These are phyloP conservation scores for Cinnamomum chago DNA, from an alignment of 164 flowering plant genomes.

Conservation along the genomic window DNA sequence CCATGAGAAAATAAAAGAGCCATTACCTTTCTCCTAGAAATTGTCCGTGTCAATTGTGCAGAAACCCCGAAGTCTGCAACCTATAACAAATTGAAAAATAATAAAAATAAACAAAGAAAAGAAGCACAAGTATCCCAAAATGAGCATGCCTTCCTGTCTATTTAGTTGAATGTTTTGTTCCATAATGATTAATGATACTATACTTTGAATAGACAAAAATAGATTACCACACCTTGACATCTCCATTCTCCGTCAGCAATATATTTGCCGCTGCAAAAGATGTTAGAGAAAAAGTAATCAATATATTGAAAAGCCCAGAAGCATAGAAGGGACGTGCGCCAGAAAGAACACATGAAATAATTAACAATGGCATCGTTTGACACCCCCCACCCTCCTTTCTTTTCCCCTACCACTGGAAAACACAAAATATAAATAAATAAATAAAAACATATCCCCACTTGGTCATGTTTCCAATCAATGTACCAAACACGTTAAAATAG, in stretches of 20 bases:
- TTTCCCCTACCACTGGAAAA: no score
- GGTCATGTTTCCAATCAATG: no score
- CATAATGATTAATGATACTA: background rate
- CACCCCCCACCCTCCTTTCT: no score
- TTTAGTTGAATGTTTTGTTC: background rate
- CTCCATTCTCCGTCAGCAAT: constrained; percentile 89
- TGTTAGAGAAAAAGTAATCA: constrained; percentile 13
- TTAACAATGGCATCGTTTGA: no score
- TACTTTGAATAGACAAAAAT: background rate
- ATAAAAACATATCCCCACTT: no score
- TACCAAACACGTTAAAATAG: background rate
- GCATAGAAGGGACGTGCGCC: background rate
- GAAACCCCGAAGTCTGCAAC: constrained; percentile 99
- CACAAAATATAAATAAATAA: no score
- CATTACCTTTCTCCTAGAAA: constrained; percentile 95
- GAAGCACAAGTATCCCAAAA: background rate
- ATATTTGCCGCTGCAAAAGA: constrained; percentile 93
- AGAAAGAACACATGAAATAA: background rate
- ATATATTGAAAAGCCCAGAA: background rate
- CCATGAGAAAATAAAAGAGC: background rate
- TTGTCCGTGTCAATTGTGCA: constrained; percentile 93
- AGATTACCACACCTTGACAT: constrained; percentile 70
- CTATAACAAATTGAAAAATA: constrained; percentile 25
- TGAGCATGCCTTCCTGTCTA: background rate
- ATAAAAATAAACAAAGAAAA: background rate